Base-by-base conservation (phyloP, 257 asterid species). In the Petunia secreta region DNA sequence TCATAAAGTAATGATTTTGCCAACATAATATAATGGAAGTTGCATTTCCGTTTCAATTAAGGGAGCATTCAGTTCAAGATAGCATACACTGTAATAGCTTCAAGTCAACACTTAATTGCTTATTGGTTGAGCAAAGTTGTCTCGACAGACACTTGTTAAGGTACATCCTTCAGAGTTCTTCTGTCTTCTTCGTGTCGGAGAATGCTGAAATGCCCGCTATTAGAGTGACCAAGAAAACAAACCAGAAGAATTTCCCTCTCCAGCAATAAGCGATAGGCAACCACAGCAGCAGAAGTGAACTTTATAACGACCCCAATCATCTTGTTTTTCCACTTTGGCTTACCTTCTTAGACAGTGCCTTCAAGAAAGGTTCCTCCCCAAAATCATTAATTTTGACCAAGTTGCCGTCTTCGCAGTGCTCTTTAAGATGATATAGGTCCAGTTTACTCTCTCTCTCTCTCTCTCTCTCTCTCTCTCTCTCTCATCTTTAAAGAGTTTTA, bases 361-460 rank as follows among this genome's bases (percentile, higher is more conserved):
- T 40, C 37, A 36, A n/a, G 13, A 63, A 63, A 63, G 36, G 68
- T 15, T 37, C 44, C 6, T n/a, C 37, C 39, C 68, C 36, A 37
- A 63, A 63, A 10, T 41, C 66, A 38, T 34, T 13, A 62, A 62
- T 4, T 62, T 36, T 14, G 9, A 25, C 43, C 44, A 2, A 63
- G 68, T n/a, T 8, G 38, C 14, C 44, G 7, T 63, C 4, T n/a
- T 66, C 5, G 8, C 36, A 13, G 52, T 40, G 40, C 37, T 15
- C 53, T 66, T 41, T n/a, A 25, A 25, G 25, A 25, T 25, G 25
- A 25, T 25, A 25, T 25, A 25, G 25, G 25, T 25, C 25, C 14
- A 66, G 15, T 66, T 15, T 65, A 65, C 36, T 50, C 73, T 64
- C 73, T 64, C 74, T 14, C 7, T 64, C 52, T 65, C 34, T 52